phyloP scores from a whole-genome alignment of 225 moss, liverwort and hornwort species.

The Antitrichia curtipendula region DNA sequence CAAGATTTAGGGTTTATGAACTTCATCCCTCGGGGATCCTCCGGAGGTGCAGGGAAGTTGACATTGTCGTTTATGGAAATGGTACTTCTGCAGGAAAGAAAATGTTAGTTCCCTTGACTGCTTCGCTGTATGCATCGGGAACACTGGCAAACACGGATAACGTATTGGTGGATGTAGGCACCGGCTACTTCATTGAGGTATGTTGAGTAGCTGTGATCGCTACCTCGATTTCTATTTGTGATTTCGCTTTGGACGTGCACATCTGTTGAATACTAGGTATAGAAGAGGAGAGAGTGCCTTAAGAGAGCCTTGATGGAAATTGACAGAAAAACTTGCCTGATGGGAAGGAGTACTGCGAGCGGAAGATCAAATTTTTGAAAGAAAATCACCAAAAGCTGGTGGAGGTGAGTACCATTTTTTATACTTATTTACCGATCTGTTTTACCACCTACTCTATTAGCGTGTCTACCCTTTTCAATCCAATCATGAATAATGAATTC shows the following conservation, averaged over 20 bases:
- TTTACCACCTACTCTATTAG: neutral
- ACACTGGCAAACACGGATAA: conserved; percentile 65
- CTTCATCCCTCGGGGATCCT: neutral
- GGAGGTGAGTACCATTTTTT: conserved; percentile 38
- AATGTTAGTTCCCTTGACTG: conserved; percentile 91
- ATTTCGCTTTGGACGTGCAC: neutral
- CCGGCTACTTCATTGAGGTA: conserved; percentile 97
- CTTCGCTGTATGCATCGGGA: conserved; percentile 88
- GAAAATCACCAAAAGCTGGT: conserved; percentile 92
- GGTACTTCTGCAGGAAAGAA: conserved; percentile 58
- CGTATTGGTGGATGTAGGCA: conserved; percentile 92
- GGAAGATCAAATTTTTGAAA: conserved; percentile 84
- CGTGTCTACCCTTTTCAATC: neutral
- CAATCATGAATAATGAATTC: neutral
- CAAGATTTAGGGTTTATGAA: neutral
- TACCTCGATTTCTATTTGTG: neutral
- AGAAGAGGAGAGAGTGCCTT: neutral
- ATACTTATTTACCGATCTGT: neutral
- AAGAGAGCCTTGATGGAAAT: neutral
- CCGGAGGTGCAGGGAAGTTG: neutral
- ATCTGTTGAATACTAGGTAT: neutral
- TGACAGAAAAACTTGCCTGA: conserved; percentile 69
- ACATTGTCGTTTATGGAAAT: neutral
- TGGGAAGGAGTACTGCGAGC: conserved; percentile 88
- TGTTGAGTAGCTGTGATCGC: neutral